phyloP scores from a whole-genome alignment of 108 stramenopile genomes.

The Bacterosira constricta region DNA sequence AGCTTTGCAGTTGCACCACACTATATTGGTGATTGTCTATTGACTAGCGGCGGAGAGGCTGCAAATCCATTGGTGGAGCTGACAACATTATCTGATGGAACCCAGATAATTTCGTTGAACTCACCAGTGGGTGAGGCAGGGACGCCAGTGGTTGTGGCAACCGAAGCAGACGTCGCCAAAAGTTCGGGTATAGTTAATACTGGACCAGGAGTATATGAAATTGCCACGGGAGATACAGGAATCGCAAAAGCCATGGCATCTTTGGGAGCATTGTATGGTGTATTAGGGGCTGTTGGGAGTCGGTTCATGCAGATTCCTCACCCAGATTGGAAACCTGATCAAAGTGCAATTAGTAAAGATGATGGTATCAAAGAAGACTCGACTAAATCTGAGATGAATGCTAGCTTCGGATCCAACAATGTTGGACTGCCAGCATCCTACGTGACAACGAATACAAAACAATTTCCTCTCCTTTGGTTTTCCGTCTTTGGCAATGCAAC shows the following conservation, averaged over 20 bases:
- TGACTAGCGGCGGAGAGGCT: neutral
- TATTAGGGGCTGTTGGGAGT: conserved; percentile 44
- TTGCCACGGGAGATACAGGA: conserved; percentile 70
- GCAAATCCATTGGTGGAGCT: conserved; percentile 28
- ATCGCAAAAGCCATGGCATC: conserved; percentile 56
- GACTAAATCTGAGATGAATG: too few species aligned
- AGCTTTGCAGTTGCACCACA: conserved; percentile 63
- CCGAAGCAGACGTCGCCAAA: conserved; percentile 53
- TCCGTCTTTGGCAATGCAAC: conserved; percentile 77
- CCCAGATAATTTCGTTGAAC: conserved; percentile 49
- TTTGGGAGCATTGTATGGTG: conserved; percentile 57
- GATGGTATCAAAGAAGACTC: too few species aligned
- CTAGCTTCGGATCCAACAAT: conserved; percentile 12
- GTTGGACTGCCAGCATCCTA: conserved; percentile 49
- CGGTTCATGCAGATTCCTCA: conserved; percentile 61
- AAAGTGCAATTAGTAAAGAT: neutral
- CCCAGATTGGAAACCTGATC: conserved; percentile 50
- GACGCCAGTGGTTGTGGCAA: conserved; percentile 61
- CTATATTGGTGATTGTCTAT: conserved; percentile 45
- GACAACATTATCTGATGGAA: conserved; percentile 55
- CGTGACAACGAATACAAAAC: conserved; percentile 56
- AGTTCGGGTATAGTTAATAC: neutral
- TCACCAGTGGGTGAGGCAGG: conserved; percentile 48
- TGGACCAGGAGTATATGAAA: conserved; percentile 58
- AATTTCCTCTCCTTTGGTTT: conserved; percentile 79